phyloP scores from a whole-genome alignment of 78 protist genomes.

The Tieghemostelium lacteum region DNA sequence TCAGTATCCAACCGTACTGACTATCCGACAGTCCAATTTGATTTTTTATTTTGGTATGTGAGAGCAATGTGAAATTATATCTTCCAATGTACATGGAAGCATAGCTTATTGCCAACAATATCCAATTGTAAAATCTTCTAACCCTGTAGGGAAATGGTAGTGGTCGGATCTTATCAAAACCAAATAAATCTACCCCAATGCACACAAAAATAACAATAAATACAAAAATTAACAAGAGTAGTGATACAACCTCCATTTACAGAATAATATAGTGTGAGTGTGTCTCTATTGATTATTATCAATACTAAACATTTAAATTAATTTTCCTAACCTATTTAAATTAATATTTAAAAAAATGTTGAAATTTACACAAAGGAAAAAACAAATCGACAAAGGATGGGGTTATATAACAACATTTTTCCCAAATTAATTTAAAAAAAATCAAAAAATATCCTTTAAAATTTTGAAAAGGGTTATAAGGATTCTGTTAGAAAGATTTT shows the following conservation, averaged over 20 bases:
- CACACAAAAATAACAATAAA: background rate
- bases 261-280: too few relatives aligned
- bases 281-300: too few relatives aligned
- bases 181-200: background rate
- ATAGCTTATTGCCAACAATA: background rate
- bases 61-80: background rate
- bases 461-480: too few relatives aligned
- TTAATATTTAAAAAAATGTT: too few relatives aligned
- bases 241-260: background rate
- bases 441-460: too few relatives aligned
- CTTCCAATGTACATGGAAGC: conserved; percentile 29
- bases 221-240: background rate
- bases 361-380: too few relatives aligned
- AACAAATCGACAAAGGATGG: too few relatives aligned
- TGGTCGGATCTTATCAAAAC: background rate
- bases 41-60: background rate
- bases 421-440: too few relatives aligned
- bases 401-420: too few relatives aligned
- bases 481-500: too few relatives aligned
- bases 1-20: conserved; percentile 9
- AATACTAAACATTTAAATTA: too few relatives aligned
- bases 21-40: background rate
- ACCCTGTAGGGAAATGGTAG: background rate
- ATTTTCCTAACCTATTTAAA: too few relatives aligned
- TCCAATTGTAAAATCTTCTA: conserved; percentile 12